phyloP scores from a whole-genome alignment of 371 early-diverging fungal genomes.

The Parasitella parasitica region DNA sequence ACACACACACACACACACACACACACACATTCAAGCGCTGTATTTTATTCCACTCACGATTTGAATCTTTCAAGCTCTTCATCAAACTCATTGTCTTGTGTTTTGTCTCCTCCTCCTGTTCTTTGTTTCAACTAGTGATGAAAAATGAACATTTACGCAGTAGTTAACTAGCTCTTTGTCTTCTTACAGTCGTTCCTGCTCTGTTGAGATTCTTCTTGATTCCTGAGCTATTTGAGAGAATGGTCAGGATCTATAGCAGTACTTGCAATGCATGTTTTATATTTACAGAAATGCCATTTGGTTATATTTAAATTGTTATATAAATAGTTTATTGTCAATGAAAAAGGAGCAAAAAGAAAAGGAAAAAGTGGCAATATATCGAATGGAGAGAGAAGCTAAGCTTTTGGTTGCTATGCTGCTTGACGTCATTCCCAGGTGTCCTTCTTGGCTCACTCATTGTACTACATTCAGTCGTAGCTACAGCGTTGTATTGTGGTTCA shows the following conservation, averaged over 20 bases:
- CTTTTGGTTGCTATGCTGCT: not conserved
- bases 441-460: not conserved
- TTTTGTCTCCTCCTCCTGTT: conserved; percentile 67
- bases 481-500: not conserved
- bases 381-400: not conserved
- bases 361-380: not conserved
- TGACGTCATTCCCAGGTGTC: not conserved
- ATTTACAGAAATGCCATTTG: conserved; percentile 49
- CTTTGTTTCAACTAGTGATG: conserved; percentile 59
- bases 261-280: no score
- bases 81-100: conserved; percentile 80
- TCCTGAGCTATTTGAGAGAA: conserved; percentile 7
- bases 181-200: conserved; percentile 70
- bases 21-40: no score
- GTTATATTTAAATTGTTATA: not conserved
- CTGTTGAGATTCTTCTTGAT: conserved; percentile 77
- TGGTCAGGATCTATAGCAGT: no score
- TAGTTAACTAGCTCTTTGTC: not conserved
- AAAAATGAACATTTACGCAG: not conserved
- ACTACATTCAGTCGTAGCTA: not conserved
- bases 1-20: no score
- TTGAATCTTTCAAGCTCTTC: conserved; percentile 79
- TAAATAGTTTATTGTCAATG: not conserved
- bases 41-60: conserved; percentile 46
- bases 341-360: conserved; percentile 15